Base-by-base conservation (phyloP, 768 basidiomycete species). In the Galerina sulciceps region DNA sequence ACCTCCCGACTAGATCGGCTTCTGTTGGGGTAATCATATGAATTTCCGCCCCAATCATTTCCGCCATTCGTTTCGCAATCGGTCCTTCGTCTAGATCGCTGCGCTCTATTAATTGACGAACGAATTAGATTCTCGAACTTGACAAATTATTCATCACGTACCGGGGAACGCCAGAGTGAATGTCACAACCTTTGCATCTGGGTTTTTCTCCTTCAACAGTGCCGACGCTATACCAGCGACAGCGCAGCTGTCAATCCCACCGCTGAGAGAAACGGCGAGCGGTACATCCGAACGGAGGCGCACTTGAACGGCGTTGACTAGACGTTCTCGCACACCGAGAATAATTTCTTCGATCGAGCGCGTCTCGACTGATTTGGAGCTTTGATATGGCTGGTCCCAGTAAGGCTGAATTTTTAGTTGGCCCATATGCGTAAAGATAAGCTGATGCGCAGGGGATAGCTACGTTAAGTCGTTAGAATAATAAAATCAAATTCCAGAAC, bases 321-420 rank as follows among this genome's bases (percentile, higher is more conserved):
- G 49, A 17, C 34, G 49, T 4, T 50, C 49, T 3, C 49, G 49
- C 35, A 50, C 49, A 18, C 49, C 49, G 2, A 20, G 13, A 14
- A 50, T 50, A 11, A 50, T 50, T 3, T 50, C 36, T 10, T 50
- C 36, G 10, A 50, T 22, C 6, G 10, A 20, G 18, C 49, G 49
- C 18, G 49, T 50, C 18, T 50, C 49, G 18, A 20, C 36, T 17
- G 20, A 13, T 14, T 50, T 8, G 3, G 36, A 22, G 10, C 38
- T 11, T 18, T 11, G 13, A 22, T 37, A 50, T 10, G 36, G 14
- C 13, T 50, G 49, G 23, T 50, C 49, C 49, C 49, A 50, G 36
- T 50, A 50, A 4, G 49, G 49, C 36, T 50, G 49, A 5, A 50
- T 50, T 9, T 50, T 50, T 17, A 50, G 22, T n/a, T 50, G 49